Evolutionary conservation across 176 grass and related monocot genomes (phyloP), one percentile per base, ranked within the genome.

Genomic region (Oryza australiensis): DNA sequence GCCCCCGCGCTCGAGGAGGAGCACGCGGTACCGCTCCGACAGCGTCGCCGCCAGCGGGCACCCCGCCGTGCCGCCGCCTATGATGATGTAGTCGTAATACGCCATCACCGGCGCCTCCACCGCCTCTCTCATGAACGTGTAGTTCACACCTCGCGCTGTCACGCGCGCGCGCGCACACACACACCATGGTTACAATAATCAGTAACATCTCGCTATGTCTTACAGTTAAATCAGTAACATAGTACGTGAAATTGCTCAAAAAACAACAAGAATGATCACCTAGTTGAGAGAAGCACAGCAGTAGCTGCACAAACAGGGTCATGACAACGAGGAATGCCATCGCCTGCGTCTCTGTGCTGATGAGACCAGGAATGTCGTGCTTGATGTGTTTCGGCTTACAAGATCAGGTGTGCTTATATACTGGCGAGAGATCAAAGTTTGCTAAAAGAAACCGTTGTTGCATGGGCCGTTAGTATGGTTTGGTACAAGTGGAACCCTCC

Each of bases 1-100:
- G 2, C 90, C 74, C 4, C 95, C 95, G 35, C 95, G 88, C 84
- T 98, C 95, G 22, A 97, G 87, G 26, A 97, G 48, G 13, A 97
- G 77, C 68, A 97, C 95, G 34, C 85, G 87, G 42, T 68, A 68
- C 5, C 72, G 66, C 51, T 74, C 34, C 9, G 95, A 97, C 43
- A 97, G 84, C 15, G 95, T 97, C 18, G 95, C 90, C 6, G 89
- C 95, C 55, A 97, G 83, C 10, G 95, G 92, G 73, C 95, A 97
- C 0, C 90, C 90, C 9, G 95, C 90, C 48, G 95, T 94, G 77
- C 95, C 95, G 16, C 95, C 92, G 57, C 95, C 95, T 8, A 98
- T 66, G 46, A 98, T 24, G 86, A 98, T 94, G 81, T 98, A 98
- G 62, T 97, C 95, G 42, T 97, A 90, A 84, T 68, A 78, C 5